These are phyloP conservation scores for Starmerella khaoyaiensis DNA, from an alignment of 805 yeast species.

Conservation along the genomic window DNA sequence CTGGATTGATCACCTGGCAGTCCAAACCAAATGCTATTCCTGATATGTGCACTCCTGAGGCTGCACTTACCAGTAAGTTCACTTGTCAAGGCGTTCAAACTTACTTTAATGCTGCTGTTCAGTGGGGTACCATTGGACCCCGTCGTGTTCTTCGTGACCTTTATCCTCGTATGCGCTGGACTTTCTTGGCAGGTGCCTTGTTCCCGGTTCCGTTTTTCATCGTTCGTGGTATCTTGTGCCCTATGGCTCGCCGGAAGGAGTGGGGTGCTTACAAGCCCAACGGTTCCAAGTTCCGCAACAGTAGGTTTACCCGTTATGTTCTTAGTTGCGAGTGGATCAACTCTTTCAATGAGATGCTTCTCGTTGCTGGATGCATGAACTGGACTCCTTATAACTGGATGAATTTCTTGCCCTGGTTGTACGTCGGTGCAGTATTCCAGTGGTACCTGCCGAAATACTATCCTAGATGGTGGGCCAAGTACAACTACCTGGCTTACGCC, in stretches of 20 bases:
- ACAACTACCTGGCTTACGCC: slow-evolving; percentile 40
- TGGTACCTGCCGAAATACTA: slow-evolving; percentile 36
- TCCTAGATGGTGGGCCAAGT: slow-evolving; percentile 43
- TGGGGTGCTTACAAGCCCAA: slow-evolving; percentile 8
- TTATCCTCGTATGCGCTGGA: slow-evolving; percentile 49
- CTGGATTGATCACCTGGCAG: slow-evolving; percentile 28
- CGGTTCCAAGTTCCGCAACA: slow-evolving; percentile 5
- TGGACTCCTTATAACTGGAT: slow-evolving; percentile 38
- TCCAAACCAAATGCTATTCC: slow-evolving; percentile 24
- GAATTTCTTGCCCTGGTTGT: slow-evolving; percentile 20
- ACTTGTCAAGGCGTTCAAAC: slow-evolving; percentile 31
- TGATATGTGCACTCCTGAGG: slow-evolving; percentile 23
- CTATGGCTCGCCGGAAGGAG: slow-evolving; percentile 12
- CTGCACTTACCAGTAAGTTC: slow-evolving; percentile 23
- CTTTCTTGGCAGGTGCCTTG: slow-evolving; percentile 45
- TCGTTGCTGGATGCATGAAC: slow-evolving; percentile 8
- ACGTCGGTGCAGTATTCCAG: slow-evolving; percentile 33
- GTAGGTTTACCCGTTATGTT: slow-evolving; percentile 25
- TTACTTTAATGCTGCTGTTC: slow-evolving; percentile 36
- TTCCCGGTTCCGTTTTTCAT: slow-evolving; percentile 19
- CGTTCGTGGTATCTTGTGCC: slow-evolving; percentile 1
- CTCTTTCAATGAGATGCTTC: slow-evolving; percentile 15
- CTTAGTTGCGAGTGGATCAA: slow-evolving; percentile 25
- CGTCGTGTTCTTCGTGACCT: slow-evolving; percentile 33
- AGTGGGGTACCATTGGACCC: slow-evolving; percentile 37